These are phyloP conservation scores for Pulveroboletus sp. DNA, from an alignment of 768 basidiomycete genomes.

Conservation along the genomic window DNA sequence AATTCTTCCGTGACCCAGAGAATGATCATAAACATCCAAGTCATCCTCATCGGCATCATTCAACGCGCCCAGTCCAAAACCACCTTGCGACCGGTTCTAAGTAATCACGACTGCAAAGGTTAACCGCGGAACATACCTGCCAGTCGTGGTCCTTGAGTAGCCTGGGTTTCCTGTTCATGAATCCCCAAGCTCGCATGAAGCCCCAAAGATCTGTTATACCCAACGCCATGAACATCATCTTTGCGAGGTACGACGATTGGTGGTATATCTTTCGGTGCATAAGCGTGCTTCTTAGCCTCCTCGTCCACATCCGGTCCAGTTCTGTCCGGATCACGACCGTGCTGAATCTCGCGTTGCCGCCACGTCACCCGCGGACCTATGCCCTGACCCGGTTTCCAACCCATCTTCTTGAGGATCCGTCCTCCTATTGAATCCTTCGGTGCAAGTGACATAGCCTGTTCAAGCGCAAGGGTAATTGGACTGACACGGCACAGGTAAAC, in stretches of 20 bases:
- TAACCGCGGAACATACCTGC: constrained; percentile 40
- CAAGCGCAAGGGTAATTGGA: constrained; percentile 57
- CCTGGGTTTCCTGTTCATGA: constrained; percentile 16
- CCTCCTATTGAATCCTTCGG: constrained; percentile 80
- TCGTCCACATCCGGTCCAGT: constrained; percentile 56
- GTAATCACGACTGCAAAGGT: not conserved
- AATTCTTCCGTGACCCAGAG: constrained; percentile 33
- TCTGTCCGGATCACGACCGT: constrained; percentile 40
- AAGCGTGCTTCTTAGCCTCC: constrained; percentile 83
- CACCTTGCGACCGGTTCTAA: constrained; percentile 44
- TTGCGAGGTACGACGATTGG: constrained; percentile 60
- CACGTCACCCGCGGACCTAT: constrained; percentile 86
- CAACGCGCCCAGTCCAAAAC: constrained; percentile 83
- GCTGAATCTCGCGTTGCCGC: constrained; percentile 68
- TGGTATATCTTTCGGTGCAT: constrained; percentile 76
- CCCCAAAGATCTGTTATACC: constrained; percentile 63
- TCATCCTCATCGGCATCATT: constrained; percentile 97
- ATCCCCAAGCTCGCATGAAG: constrained; percentile 55
- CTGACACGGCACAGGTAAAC: constrained; percentile 33
- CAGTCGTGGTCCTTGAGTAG: constrained; percentile 45
- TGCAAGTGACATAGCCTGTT: constrained; percentile 63
- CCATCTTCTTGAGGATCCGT: constrained; percentile 88
- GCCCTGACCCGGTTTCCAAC: constrained; percentile 91
- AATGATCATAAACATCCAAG: constrained; percentile 71
- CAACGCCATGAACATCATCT: constrained; percentile 77